A percentile compares a stretch with the other conserved stretches of the same genome.
Evolutionary conservation across 2,329 filamentous ascomycete species (phyloP).

Genomic region (Escovopsis sp.): DNA sequence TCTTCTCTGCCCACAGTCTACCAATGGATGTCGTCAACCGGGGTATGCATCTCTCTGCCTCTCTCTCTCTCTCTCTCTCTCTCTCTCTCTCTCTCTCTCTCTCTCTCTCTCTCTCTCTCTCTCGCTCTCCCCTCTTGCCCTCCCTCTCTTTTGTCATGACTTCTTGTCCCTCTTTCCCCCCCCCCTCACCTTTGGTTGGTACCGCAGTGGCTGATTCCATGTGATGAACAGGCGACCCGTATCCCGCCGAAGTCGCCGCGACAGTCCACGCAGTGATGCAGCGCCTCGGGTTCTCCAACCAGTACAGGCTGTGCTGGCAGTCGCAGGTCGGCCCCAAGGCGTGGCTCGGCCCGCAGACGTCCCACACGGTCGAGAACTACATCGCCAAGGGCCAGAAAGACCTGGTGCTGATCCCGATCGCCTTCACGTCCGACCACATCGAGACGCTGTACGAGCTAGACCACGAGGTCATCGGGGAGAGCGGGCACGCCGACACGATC

Average conservation of each 20-base stretch:
- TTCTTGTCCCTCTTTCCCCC: no score
- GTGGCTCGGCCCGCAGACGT: constrained; percentile 91
- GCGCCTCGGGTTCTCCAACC: constrained; percentile 71
- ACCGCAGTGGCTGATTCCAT: not conserved
- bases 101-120: no score
- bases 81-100: no score
- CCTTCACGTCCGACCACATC: constrained; percentile 98
- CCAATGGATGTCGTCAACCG: constrained; percentile 97
- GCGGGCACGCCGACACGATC: constrained; percentile 58
- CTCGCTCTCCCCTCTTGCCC: no score
- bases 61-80: no score
- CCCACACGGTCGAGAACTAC: constrained; percentile 74
- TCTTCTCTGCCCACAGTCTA: constrained; percentile 91
- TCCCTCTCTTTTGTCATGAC: no score
- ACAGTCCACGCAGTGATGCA: constrained; percentile 97
- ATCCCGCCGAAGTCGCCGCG: constrained; percentile 87
- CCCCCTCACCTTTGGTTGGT: no score
- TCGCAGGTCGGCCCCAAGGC: constrained; percentile 91
- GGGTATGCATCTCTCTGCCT: no score
- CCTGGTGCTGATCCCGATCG: constrained; percentile 81
- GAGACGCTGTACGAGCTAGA: constrained; percentile 93
- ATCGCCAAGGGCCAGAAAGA: constrained; percentile 85
- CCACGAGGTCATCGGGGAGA: constrained; percentile 85
- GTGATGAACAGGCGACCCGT: constrained; percentile 56
- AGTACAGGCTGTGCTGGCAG: constrained; percentile 92